Percentiles rank a stretch among this genome's conserved stretches.
phyloP scores from a whole-genome alignment of 768 basidiomycete species.

The Calocybe gangraenosa region DNA sequence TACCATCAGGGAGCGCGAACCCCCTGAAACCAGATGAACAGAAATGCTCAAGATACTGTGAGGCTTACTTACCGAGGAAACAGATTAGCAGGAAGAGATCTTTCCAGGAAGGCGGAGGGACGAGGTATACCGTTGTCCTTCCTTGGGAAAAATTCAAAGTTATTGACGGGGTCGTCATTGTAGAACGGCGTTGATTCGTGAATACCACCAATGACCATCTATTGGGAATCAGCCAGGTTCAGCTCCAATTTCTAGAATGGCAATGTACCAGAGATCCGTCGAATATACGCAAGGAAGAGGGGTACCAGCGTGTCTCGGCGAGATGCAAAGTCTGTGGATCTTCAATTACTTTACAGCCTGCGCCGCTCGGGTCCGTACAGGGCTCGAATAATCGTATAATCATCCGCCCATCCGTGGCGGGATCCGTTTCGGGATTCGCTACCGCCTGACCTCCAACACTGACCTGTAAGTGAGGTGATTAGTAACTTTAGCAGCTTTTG shows the following conservation, averaged over 20 bases:
- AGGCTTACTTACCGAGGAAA: conserved; percentile 19
- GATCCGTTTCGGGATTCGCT: conserved; percentile 19
- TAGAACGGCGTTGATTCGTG: neutral
- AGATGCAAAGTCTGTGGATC: conserved; percentile 30
- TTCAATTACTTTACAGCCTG: conserved; percentile 33
- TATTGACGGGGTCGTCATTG: conserved; percentile 2
- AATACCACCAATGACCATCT: conserved; percentile 15
- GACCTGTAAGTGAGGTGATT: neutral
- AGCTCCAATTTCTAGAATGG: too few relatives aligned
- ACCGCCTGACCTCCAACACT: conserved; percentile 20
- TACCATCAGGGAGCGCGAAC: conserved; percentile 33
- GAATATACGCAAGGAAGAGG: conserved; percentile 31
- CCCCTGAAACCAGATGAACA: neutral
- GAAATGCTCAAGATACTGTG: neutral
- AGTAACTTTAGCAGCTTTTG: neutral
- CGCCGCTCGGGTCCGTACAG: conserved; percentile 25
- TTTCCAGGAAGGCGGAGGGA: neutral
- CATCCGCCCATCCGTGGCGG: conserved; percentile 27
- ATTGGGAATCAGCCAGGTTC: neutral
- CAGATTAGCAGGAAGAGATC: conserved; percentile 17
- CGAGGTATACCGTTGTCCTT: conserved; percentile 29
- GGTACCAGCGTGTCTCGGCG: conserved; percentile 36
- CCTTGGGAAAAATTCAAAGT: conserved; percentile 34
- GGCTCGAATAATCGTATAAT: conserved; percentile 36
- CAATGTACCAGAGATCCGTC: conserved; percentile 27